Evolutionary conservation across 139 green algal species (phyloP), one percentile per base, ranked within the genome.

Genomic region (Chlorella sp.): DNA sequence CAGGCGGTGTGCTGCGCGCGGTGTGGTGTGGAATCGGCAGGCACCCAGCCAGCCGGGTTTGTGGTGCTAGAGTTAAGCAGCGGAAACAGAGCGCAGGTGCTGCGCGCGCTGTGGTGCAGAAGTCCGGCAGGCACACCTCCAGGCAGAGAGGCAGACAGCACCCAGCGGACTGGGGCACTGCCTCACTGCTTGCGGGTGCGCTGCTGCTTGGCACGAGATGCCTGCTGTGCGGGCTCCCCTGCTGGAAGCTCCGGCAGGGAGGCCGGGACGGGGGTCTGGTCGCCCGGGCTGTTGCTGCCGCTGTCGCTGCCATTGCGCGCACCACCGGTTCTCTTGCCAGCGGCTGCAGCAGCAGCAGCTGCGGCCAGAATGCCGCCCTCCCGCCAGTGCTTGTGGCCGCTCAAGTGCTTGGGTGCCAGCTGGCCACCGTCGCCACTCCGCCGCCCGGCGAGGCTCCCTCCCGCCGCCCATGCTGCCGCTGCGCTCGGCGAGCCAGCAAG

Each of bases 241-340:
- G 34, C 82, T n/a, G 16, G 28, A 3, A 1, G 28, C 82, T 37
- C 79, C 28, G 36, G 26, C 18, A 24, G 82, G 3, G n/a, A 86
- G 82, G 7, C 82, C 1, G 53, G 82, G 0, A 40, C 40, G 3
- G 85, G 85, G 15, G 85, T 89, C 85, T 83, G 85, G 4, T 83
- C 85, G 15, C 85, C 93, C 1, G 93, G 93, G 28, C 90, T 93
- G 91, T 95, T 95, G 75, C 87, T 93, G 30, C 93, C 93, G 34
- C 85, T 92, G 83, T 95, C 92, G 16, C 90, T 94, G 81, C 93
- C 92, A 66, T 93, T 94, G 36, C 82, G 36, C 18, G 57, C 82
- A 12, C 57, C 57, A 60, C 34, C 60, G 19, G 22, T n/a, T 2
- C 82, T 76, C 48, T 37, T 48, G 53, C 66, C 60, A 9, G 36